These are phyloP conservation scores for Suillus luteus DNA, from an alignment of 768 basidiomycete species.

Conservation along the genomic window DNA sequence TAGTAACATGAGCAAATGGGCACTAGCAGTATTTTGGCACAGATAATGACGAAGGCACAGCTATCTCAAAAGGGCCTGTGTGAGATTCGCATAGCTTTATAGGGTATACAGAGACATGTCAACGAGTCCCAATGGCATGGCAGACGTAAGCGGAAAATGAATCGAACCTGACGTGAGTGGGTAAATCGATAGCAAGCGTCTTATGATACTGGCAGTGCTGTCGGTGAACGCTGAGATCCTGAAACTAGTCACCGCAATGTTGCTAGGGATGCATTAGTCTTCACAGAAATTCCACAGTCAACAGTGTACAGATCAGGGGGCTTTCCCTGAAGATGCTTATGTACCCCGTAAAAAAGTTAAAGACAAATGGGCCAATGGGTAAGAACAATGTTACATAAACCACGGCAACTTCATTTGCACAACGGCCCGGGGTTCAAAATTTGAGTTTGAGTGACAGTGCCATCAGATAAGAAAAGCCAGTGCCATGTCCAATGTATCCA, in stretches of 20 bases:
- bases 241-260: background rate
- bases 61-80: background rate
- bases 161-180: background rate
- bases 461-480: no score
- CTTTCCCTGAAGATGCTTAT: background rate
- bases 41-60: background rate
- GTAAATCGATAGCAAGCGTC: background rate
- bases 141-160: background rate
- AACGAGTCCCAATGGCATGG: background rate
- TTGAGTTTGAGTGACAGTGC: no score
- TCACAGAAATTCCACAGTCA: background rate
- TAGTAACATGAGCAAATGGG: background rate
- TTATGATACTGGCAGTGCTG: background rate
- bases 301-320: background rate
- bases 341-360: background rate
- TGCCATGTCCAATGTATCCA: no score
- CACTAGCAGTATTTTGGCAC: background rate
- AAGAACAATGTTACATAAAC: no score
- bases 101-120: background rate
- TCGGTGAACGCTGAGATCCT: background rate
- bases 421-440: no score
- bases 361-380: background rate
- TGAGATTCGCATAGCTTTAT: background rate
- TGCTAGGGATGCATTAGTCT: background rate
- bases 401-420: no score